These are phyloP conservation scores for Endocalyx cinctus DNA, from an alignment of 2,329 filamentous ascomycete genomes.

Conservation along the genomic window DNA sequence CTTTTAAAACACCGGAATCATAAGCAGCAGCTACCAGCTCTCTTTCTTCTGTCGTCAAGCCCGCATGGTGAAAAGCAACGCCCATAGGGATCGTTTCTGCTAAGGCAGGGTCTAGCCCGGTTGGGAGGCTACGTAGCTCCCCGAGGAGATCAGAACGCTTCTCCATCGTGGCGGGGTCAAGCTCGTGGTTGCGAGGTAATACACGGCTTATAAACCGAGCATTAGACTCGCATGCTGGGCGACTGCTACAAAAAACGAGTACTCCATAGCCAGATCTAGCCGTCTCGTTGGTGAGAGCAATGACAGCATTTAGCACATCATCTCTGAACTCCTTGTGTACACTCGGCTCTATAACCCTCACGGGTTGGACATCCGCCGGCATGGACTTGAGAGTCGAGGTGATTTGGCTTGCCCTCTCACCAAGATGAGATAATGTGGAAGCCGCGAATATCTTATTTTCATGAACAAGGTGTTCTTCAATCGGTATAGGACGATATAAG, in stretches of 20 bases:
- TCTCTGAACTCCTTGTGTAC: constrained; percentile 58
- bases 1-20: constrained; percentile 61
- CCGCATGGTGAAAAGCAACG: constrained; percentile 69
- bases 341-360: constrained; percentile 51
- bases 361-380: constrained; percentile 33
- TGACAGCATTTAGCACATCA: constrained; percentile 63
- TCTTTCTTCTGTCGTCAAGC: constrained; percentile 70
- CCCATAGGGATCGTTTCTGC: constrained; percentile 61
- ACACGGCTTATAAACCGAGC: constrained; percentile 64
- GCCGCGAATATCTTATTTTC: constrained; percentile 64
- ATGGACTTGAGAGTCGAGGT: constrained; percentile 28
- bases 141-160: constrained; percentile 60
- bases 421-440: constrained; percentile 51
- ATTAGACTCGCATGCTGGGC: constrained; percentile 61
- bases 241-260: constrained; percentile 69
- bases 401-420: constrained; percentile 53
- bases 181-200: constrained; percentile 48
- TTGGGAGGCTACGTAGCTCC: constrained; percentile 60
- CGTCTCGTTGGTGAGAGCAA: constrained; percentile 65
- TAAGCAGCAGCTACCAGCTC: constrained; percentile 68
- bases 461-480: constrained; percentile 70
- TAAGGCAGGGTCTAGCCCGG: constrained; percentile 61
- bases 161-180: constrained; percentile 46
- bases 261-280: constrained; percentile 64
- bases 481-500: constrained; percentile 67